Conservation (phyloP, 164 flowering plant genomes). For the Liquidambar formosana region DNA sequence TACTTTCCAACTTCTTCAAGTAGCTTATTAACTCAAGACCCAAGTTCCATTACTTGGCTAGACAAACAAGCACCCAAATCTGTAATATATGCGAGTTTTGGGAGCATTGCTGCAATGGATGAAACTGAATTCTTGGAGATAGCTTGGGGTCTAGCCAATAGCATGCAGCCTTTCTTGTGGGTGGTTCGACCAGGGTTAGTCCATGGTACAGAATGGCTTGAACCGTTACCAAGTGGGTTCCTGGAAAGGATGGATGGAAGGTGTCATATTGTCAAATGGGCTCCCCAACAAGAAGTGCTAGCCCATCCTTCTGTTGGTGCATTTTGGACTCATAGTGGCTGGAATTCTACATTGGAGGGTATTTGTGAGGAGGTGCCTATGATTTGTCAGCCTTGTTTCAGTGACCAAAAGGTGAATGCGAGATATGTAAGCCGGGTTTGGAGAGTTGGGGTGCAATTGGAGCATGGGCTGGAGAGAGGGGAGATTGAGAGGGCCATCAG, state of each 20-base stretch:
- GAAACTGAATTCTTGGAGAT: conserved; percentile 22
- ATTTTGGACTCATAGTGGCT: conserved; percentile 34
- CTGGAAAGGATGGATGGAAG: conserved; percentile 5
- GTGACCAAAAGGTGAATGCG: no score
- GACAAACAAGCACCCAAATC: no score
- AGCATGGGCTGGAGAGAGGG: conserved; percentile 25
- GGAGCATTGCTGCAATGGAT: conserved; percentile 9
- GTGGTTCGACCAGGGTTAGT: conserved; percentile 27
- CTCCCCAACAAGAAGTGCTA: no score
- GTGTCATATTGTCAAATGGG: no score
- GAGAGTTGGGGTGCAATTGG: conserved; percentile 35
- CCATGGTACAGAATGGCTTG: conserved; percentile 21
- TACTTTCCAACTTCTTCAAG: conserved; percentile 17
- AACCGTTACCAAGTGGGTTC: conserved; percentile 25
- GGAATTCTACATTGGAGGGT: no score
- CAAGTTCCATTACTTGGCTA: conserved; percentile 26
- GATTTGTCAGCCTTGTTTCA: no score
- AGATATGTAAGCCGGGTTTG: conserved; percentile 42
- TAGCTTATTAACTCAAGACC: conserved; percentile 18
- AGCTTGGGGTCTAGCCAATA: conserved; percentile 33
- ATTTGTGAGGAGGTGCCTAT: no score
- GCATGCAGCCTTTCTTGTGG: conserved; percentile 26
- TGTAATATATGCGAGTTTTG: no score
- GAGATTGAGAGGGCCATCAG: no score
- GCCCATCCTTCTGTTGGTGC: conserved; percentile 29